Percentiles rank a stretch among this genome's conserved stretches.
Conservation (phyloP, 768 basidiomycete species). For the Leccinum disarticulatum region DNA sequence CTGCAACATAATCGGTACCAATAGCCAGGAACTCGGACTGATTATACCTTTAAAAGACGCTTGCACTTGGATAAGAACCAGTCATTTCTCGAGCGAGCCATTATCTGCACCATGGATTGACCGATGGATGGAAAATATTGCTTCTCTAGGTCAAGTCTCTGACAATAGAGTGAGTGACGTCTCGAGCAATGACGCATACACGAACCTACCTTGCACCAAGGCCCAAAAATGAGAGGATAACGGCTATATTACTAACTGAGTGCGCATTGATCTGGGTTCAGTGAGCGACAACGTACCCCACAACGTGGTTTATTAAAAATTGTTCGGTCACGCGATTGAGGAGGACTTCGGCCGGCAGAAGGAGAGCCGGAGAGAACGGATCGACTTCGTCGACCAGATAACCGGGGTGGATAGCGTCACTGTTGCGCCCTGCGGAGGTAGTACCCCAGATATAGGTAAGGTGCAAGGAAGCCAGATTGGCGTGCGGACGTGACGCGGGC, state of each 20-base stretch:
- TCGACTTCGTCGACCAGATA: constrained; percentile 34
- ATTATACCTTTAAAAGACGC: constrained; percentile 49
- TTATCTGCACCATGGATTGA: constrained; percentile 49
- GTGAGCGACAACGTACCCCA: constrained; percentile 43
- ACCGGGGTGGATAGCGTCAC: constrained; percentile 15
- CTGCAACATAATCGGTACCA: constrained; percentile 21
- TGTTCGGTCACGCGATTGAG: constrained; percentile 53
- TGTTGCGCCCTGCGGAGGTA: constrained; percentile 8
- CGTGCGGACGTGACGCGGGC: constrained; percentile 25
- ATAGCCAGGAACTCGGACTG: neutral
- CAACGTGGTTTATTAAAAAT: constrained; percentile 57
- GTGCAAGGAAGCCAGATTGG: constrained; percentile 38
- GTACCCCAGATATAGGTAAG: constrained; percentile 43
- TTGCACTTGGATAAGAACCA: constrained; percentile 46
- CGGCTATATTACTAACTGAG: constrained; percentile 42
- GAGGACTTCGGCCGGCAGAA: constrained; percentile 53
- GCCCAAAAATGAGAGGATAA: constrained; percentile 77
- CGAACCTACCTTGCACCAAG: constrained; percentile 55
- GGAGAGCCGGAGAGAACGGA: constrained; percentile 56
- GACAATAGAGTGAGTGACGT: constrained; percentile 3
- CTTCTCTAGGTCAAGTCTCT: constrained; percentile 62
- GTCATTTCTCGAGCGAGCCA: constrained; percentile 49
- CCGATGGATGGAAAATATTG: constrained; percentile 48
- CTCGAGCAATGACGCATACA: constrained; percentile 8
- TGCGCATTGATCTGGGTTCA: constrained; percentile 9